These are phyloP conservation scores for Penicillium maclennaniae DNA, from an alignment of 495 filamentous ascomycete genomes.

Conservation along the genomic window DNA sequence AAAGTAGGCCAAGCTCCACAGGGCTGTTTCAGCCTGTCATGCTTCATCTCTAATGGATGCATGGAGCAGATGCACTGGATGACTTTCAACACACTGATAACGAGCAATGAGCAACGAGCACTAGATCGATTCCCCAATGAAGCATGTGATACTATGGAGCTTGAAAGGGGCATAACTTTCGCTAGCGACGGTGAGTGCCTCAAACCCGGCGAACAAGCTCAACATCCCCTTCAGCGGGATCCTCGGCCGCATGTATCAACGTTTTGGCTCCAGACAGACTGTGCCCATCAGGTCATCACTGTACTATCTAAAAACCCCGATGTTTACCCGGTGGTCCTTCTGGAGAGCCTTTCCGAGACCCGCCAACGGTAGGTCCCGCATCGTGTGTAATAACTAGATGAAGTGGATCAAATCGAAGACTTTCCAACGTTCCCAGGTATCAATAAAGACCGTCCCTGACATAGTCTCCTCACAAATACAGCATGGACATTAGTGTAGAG, in stretches of 20 bases:
- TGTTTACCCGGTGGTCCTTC: too few species aligned
- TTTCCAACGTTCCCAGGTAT: too few species aligned
- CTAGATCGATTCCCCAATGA: too few species aligned
- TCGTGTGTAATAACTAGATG: background rate
- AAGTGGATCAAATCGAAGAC: too few species aligned
- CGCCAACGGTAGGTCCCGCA: too few species aligned
- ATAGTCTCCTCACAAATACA: background rate
- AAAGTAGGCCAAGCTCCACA: conserved; percentile 5
- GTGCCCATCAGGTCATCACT: background rate
- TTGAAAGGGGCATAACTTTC: background rate
- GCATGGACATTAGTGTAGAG: background rate
- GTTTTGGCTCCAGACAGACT: conserved; percentile 3
- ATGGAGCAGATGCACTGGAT: background rate
- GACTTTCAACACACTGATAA: too few species aligned
- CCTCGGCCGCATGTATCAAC: conserved; percentile 3
- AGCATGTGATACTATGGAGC: background rate
- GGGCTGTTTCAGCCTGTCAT: background rate
- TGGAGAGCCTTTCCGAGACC: too few species aligned
- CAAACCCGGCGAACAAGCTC: background rate
- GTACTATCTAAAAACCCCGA: too few species aligned
- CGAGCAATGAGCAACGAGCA: too few species aligned
- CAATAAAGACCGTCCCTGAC: too few species aligned
- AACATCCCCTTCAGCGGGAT: background rate
- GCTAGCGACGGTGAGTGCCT: background rate
- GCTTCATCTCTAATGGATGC: background rate